phyloP scores from a whole-genome alignment of 2,329 filamentous ascomycete genomes.

The Beauveria scarabaeidicola region DNA sequence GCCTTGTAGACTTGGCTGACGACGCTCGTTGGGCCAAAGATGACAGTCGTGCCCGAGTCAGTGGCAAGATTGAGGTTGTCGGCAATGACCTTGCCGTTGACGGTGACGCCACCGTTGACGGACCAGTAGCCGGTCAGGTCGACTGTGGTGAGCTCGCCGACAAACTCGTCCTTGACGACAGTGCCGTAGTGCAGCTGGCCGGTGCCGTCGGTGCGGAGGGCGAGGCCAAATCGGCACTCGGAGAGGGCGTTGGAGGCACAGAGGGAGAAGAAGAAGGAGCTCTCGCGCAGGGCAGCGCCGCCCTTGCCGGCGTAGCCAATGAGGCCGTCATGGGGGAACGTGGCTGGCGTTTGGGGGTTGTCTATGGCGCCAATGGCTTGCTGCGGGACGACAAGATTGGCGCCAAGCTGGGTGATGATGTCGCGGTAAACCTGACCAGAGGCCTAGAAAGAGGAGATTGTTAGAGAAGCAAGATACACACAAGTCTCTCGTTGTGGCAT shows the following conservation, averaged over 20 bases:
- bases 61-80: slow-evolving; percentile 9
- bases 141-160: slow-evolving; percentile 10
- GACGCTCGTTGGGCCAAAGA: slow-evolving; percentile 13
- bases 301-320: slow-evolving; percentile 14
- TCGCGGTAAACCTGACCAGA: slow-evolving; percentile 14
- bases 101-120: slow-evolving; percentile 12
- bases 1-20: slow-evolving; percentile 12
- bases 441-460: slow-evolving; percentile 7
- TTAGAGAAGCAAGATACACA: neutral
- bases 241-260: slow-evolving; percentile 13
- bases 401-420: slow-evolving; percentile 13
- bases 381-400: slow-evolving; percentile 13
- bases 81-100: slow-evolving; percentile 9
- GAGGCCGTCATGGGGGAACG: slow-evolving; percentile 16
- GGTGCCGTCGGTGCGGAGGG: slow-evolving; percentile 14
- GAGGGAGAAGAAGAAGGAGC: slow-evolving; percentile 15
- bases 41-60: slow-evolving; percentile 16
- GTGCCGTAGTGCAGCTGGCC: slow-evolving; percentile 16
- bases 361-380: slow-evolving; percentile 14
- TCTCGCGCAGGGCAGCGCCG: slow-evolving; percentile 5
- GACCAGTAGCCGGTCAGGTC: slow-evolving; percentile 3
- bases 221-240: slow-evolving; percentile 16
- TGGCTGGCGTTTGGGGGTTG: slow-evolving; percentile 9
- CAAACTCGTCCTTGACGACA: slow-evolving; percentile 11
- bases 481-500: neutral